phyloP scores from a whole-genome alignment of 2,329 filamentous ascomycete species.

The Chalaropsis ovoidea region DNA sequence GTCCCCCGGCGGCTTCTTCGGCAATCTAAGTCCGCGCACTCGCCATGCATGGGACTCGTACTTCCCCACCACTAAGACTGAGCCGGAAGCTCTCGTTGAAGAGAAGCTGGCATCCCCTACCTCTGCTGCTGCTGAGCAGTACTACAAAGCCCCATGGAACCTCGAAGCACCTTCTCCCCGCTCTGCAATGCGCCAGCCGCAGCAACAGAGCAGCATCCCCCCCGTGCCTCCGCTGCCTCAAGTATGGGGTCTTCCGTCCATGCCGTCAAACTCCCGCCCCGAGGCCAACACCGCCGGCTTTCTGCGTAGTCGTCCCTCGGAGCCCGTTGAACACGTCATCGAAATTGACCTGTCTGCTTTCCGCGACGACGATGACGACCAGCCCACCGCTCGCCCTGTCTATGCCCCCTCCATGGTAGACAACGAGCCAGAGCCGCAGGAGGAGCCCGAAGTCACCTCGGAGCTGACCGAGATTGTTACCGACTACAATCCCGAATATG shows the following conservation, averaged over 20 bases:
- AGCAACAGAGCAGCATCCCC: constrained; percentile 2
- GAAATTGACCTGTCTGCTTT: constrained; percentile 27
- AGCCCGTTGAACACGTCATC: constrained; percentile 26
- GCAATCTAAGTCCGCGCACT: constrained; percentile 63
- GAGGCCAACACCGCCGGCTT: not conserved
- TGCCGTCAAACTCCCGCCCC: not conserved
- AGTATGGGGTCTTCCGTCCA: constrained; percentile 21
- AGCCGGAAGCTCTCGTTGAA: constrained; percentile 40
- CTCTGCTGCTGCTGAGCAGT: constrained; percentile 83
- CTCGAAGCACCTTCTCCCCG: constrained; percentile 32
- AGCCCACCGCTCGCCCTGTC: constrained; percentile 27
- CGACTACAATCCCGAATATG: constrained; percentile 67
- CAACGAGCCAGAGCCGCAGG: constrained; percentile 30
- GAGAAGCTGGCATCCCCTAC: constrained; percentile 56
- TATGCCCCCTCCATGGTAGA: constrained; percentile 29
- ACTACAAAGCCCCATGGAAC: constrained; percentile 77
- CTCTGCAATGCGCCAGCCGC: constrained; percentile 31
- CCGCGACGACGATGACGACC: constrained; percentile 26
- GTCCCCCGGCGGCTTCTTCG: constrained; percentile 86
- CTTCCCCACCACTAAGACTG: constrained; percentile 12
- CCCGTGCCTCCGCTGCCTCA: constrained; percentile 22
- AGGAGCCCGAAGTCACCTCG: constrained; percentile 35
- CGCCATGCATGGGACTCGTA: constrained; percentile 66
- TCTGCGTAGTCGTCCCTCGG: not conserved
- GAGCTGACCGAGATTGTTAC: constrained; percentile 49